These are phyloP conservation scores for Fusarium longipes DNA, from an alignment of 2,329 filamentous ascomycete genomes.

Conservation along the genomic window DNA sequence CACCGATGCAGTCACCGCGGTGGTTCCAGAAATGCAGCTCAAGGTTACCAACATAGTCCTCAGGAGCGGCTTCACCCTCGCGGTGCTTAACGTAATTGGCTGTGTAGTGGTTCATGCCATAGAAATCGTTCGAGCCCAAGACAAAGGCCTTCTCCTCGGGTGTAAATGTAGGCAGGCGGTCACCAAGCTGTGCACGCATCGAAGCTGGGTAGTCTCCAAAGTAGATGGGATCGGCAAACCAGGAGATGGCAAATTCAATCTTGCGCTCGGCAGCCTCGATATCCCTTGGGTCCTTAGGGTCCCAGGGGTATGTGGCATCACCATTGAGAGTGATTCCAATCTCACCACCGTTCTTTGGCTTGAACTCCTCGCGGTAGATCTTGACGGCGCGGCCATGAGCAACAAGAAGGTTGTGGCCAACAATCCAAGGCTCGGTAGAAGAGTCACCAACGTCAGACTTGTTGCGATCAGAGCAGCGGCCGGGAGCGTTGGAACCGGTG, in stretches of 20 bases:
- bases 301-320: conserved; percentile 86
- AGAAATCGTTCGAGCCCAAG: conserved; percentile 90
- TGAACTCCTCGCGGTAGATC: conserved; percentile 85
- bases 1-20: conserved; percentile 77
- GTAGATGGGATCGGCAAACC: conserved; percentile 92
- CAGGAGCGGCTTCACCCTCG: conserved; percentile 66
- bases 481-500: conserved; percentile 81
- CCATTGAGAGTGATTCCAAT: conserved; percentile 92
- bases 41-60: conserved; percentile 81
- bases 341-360: conserved; percentile 75
- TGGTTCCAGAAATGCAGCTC: conserved; percentile 79
- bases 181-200: conserved; percentile 84
- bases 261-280: conserved; percentile 82
- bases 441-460: conserved; percentile 79
- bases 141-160: conserved; percentile 78
- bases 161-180: conserved; percentile 80
- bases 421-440: conserved; percentile 82
- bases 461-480: conserved; percentile 79
- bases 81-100: conserved; percentile 86
- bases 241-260: conserved; percentile 87
- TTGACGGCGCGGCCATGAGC: conserved; percentile 85
- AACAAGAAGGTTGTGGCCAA: conserved; percentile 82
- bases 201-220: conserved; percentile 84
- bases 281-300: conserved; percentile 78
- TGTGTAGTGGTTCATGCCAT: conserved; percentile 95